Conservation (phyloP, 495 filamentous ascomycete species). For the Choiromyces venosus region DNA sequence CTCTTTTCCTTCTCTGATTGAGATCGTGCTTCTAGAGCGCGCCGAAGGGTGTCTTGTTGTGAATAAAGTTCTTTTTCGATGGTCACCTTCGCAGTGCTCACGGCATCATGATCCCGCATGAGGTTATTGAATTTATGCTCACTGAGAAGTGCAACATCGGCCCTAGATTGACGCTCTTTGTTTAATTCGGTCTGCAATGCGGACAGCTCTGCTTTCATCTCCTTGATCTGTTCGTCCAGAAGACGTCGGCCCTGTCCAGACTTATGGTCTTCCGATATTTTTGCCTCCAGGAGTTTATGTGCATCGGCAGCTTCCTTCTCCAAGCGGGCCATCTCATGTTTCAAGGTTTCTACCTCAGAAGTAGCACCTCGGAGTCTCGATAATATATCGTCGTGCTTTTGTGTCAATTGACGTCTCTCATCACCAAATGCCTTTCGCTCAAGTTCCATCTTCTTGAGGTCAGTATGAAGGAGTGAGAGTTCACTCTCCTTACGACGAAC, state of each 20-base stretch:
- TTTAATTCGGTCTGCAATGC: conserved; percentile 82
- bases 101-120: conserved; percentile 74
- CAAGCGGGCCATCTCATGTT: conserved; percentile 71
- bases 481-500: conserved; percentile 92
- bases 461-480: conserved; percentile 72
- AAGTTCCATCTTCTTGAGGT: conserved; percentile 69
- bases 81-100: conserved; percentile 91
- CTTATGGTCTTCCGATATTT: conserved; percentile 82
- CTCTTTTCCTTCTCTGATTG: conserved; percentile 80
- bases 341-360: conserved; percentile 80
- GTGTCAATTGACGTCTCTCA: conserved; percentile 61
- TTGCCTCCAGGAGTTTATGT: conserved; percentile 75
- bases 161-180: conserved; percentile 87
- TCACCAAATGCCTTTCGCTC: conserved; percentile 72
- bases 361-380: conserved; percentile 74
- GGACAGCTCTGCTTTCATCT: conserved; percentile 78
- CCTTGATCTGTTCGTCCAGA: conserved; percentile 78
- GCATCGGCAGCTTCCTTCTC: conserved; percentile 86
- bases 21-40: conserved; percentile 72
- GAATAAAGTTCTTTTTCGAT: conserved; percentile 98
- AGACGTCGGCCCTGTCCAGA: conserved; percentile 77
- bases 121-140: conserved; percentile 80
- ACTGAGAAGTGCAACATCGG: conserved; percentile 85
- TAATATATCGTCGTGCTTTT: conserved; percentile 75
- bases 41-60: conserved; percentile 90